Percentiles rank a stretch among this genome's conserved stretches.
Conservation (phyloP, 495 filamentous ascomycete genomes). For the Penicillium parvum region DNA sequence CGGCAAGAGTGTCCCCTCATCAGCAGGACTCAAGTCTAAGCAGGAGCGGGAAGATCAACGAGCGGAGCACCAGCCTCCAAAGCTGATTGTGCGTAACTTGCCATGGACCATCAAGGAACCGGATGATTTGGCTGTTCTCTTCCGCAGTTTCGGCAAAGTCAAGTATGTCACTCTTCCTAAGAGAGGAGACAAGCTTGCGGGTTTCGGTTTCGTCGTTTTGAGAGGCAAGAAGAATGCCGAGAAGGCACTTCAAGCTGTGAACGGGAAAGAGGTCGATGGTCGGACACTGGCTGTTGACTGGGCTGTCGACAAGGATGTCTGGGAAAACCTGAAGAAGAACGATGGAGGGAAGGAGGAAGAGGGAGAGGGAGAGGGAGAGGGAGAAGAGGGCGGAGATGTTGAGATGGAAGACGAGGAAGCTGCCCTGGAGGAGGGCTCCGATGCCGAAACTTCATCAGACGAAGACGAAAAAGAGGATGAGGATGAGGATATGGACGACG, state of each 20-base stretch:
- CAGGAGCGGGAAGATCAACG: conserved; percentile 51
- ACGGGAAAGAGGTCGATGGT: conserved; percentile 87
- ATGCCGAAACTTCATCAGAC: conserved; percentile 21
- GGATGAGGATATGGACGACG: conserved; percentile 26
- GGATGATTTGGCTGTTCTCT: conserved; percentile 70
- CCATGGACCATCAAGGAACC: conserved; percentile 91
- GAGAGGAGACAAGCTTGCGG: conserved; percentile 64
- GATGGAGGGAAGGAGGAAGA: conserved; percentile 30
- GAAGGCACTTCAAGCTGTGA: conserved; percentile 76
- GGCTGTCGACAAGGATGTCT: conserved; percentile 87
- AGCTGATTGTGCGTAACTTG: conserved; percentile 90
- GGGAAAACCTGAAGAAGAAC: conserved; percentile 59
- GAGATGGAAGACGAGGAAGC: conserved; percentile 38
- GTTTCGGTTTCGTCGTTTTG: conserved; percentile 91
- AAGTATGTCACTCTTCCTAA: conserved; percentile 78
- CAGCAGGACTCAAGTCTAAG: conserved; percentile 50
- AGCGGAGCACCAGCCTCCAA: conserved; percentile 60
- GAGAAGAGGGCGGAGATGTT: conserved; percentile 23
- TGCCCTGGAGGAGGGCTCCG: conserved; percentile 20
- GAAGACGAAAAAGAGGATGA: conserved; percentile 29
- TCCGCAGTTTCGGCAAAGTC: conserved; percentile 85
- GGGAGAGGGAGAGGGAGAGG: conserved; percentile 23
- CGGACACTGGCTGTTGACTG: conserved; percentile 87
- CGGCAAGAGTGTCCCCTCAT: conserved; percentile 45
- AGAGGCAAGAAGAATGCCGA: conserved; percentile 87